Conservation (phyloP, 805 yeast species). For the Isabelozyma pseudorhagii region DNA sequence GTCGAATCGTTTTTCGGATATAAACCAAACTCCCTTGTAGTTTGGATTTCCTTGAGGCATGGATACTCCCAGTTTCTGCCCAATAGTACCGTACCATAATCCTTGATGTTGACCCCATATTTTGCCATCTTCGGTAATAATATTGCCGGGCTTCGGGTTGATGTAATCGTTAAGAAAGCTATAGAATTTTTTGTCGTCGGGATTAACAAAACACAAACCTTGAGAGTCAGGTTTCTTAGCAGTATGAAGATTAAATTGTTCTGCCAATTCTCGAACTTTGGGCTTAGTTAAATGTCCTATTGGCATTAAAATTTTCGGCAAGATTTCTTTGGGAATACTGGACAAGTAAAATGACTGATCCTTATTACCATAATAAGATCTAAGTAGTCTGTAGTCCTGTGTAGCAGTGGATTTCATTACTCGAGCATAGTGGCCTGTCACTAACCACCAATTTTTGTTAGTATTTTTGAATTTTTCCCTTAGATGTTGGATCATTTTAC, state of each 20-base stretch:
- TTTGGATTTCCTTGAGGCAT: slow-evolving; percentile 88
- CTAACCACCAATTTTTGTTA: slow-evolving; percentile 68
- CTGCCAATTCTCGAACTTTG: slow-evolving; percentile 67
- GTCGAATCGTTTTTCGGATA: slow-evolving; percentile 61
- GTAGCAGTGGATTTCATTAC: slow-evolving; percentile 34
- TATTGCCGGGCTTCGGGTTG: slow-evolving; percentile 69
- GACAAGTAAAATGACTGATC: slow-evolving; percentile 93
- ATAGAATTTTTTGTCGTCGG: slow-evolving; percentile 57
- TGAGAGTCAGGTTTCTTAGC: slow-evolving; percentile 90
- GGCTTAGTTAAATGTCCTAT: slow-evolving; percentile 77
- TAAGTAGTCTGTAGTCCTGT: slow-evolving; percentile 44
- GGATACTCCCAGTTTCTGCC: slow-evolving; percentile 75
- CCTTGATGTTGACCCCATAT: slow-evolving; percentile 85
- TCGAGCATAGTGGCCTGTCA: slow-evolving; percentile 81
- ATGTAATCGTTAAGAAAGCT: slow-evolving; percentile 75
- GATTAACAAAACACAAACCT: slow-evolving; percentile 88
- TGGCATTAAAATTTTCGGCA: slow-evolving; percentile 65
- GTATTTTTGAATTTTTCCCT: slow-evolving; percentile 27
- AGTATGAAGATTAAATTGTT: slow-evolving; percentile 48
- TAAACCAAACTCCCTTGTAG: slow-evolving; percentile 82
- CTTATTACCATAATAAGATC: slow-evolving; percentile 59
- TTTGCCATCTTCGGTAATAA: slow-evolving; percentile 70
- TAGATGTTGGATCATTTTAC: slow-evolving; percentile 62
- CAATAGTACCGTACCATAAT: slow-evolving; percentile 92
- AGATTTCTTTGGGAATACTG: slow-evolving; percentile 47